phyloP scores from a whole-genome alignment of 2,329 filamentous ascomycete genomes.

The Seiridium unicorne region DNA sequence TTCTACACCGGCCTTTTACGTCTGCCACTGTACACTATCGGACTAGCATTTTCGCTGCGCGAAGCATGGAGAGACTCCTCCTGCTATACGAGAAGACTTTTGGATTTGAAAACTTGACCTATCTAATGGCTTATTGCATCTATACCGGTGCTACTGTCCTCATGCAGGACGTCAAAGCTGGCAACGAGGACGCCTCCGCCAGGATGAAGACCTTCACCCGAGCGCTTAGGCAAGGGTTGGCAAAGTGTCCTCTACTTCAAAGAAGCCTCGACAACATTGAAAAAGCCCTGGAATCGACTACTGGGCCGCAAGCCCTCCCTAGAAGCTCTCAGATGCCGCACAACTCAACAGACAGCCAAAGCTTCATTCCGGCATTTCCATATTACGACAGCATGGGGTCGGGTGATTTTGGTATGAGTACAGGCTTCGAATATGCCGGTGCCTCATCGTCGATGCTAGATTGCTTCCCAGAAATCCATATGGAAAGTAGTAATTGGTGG shows the following conservation, averaged over 20 bases:
- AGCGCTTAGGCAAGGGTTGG: constrained; percentile 19
- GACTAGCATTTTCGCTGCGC: constrained; percentile 19
- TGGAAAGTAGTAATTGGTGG: not conserved
- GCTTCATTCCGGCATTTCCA: not conserved
- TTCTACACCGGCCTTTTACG: constrained; percentile 24
- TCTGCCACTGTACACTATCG: constrained; percentile 18
- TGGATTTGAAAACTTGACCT: constrained; percentile 25
- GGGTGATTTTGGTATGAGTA: not conserved
- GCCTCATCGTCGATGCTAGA: not conserved
- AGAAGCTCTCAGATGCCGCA: too few relatives aligned
- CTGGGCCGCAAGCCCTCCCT: too few relatives aligned
- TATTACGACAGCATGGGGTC: not conserved
- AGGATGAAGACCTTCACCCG: constrained; percentile 26
- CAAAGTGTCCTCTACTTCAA: constrained; percentile 24
- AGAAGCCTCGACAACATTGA: constrained; percentile 29
- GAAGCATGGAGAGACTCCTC: constrained; percentile 24
- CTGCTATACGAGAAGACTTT: constrained; percentile 25
- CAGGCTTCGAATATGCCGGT: not conserved
- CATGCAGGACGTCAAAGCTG: constrained; percentile 25
- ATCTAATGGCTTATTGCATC: constrained; percentile 31
- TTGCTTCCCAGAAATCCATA: constrained; percentile 4
- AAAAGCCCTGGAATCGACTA: constrained; percentile 11
- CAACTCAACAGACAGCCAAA: too few relatives aligned
- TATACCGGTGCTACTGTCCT: constrained; percentile 28
- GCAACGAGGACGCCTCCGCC: constrained; percentile 15